Conservation (phyloP, 2,329 filamentous ascomycete species). For the Cladosporium sp. region DNA sequence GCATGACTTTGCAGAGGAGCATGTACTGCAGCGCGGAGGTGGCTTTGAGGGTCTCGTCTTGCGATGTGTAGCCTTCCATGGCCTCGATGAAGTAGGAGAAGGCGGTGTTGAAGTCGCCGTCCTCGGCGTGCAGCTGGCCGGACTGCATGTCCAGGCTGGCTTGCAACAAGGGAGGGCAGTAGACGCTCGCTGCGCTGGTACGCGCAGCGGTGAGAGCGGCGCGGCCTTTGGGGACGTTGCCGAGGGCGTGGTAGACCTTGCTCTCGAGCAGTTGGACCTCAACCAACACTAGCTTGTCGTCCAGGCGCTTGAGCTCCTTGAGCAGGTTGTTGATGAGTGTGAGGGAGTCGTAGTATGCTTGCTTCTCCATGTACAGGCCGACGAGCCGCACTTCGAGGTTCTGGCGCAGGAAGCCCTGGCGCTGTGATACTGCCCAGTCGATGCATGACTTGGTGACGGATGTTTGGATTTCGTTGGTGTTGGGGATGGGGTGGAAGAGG, state of each 20-base stretch:
- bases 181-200: conserved; percentile 93
- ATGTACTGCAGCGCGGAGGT: conserved; percentile 98
- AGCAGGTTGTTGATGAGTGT: conserved; percentile 95
- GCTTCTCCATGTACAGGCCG: conserved; percentile 91
- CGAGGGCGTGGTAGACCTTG: conserved; percentile 92
- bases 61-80: conserved; percentile 91
- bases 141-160: conserved; percentile 99
- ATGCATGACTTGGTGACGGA: conserved; percentile 97
- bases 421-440: conserved; percentile 96
- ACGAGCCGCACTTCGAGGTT: conserved; percentile 97
- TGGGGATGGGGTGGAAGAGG: conserved; percentile 88
- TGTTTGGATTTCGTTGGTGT: conserved; percentile 92
- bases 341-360: conserved; percentile 94
- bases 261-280: conserved; percentile 98
- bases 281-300: conserved; percentile 96
- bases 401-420: conserved; percentile 93
- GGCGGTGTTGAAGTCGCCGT: conserved; percentile 98
- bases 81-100: conserved; percentile 99
- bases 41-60: conserved; percentile 85
- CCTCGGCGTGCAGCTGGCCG: conserved; percentile 97
- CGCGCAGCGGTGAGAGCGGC: conserved; percentile 91
- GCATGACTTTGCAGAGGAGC: conserved; percentile 99
- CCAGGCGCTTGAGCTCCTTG: conserved; percentile 93
- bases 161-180: conserved; percentile 92
- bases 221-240: conserved; percentile 93